Evolutionary conservation across 192 early-diverging fungal species (phyloP).

Genomic region (Rhizophagus clarus): DNA sequence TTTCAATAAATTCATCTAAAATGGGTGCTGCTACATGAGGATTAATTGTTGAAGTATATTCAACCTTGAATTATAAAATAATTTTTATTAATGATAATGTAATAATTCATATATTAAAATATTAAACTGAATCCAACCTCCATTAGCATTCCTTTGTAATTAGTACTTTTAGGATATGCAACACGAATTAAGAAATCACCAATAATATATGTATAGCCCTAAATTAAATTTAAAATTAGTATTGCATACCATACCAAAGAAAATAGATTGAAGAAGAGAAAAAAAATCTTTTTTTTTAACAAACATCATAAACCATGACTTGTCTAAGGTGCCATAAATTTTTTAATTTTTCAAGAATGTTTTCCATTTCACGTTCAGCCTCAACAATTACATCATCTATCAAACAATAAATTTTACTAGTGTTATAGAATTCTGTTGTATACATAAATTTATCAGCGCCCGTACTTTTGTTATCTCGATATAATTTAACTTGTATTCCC

Average conservation of each 20-base stretch:
- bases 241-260: neutral
- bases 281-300: neutral
- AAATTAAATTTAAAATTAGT: neutral
- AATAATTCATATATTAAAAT: neutral
- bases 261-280: too few species aligned
- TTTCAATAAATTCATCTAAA: slow-evolving; percentile 20
- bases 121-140: slow-evolving; percentile 2
- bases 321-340: slow-evolving; percentile 46
- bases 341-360: slow-evolving; percentile 41
- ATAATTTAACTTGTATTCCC: neutral
- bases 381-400: slow-evolving; percentile 47
- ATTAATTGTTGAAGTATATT: slow-evolving; percentile 10
- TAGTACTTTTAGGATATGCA: neutral
- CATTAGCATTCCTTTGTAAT: slow-evolving; percentile 10
- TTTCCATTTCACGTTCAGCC: slow-evolving; percentile 47
- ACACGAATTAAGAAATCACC: slow-evolving; percentile 23
- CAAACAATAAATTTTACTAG: slow-evolving; percentile 40
- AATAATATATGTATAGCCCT: slow-evolving; percentile 1
- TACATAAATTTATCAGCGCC: neutral
- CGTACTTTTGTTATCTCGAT: neutral
- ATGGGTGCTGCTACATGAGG: slow-evolving; percentile 8
- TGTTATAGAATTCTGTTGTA: neutral
- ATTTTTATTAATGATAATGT: neutral
- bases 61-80: slow-evolving; percentile 14
- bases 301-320: slow-evolving; percentile 39